A percentile compares a stretch with the other conserved stretches of the same genome.
These are phyloP conservation scores for Eucalyptus albens DNA, from an alignment of 345 rosid species.

Conservation along the genomic window DNA sequence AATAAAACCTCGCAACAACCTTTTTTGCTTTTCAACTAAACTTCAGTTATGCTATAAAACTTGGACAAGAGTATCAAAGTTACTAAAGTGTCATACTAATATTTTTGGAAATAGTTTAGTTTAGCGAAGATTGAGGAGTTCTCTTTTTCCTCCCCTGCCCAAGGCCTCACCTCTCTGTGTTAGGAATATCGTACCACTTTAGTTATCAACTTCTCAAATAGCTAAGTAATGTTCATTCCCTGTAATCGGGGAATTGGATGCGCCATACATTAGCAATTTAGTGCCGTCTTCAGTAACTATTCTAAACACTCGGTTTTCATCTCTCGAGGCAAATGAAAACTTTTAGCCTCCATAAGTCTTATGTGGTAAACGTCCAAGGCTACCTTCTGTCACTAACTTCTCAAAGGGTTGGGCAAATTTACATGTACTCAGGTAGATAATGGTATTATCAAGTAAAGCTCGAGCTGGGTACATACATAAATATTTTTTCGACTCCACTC, in stretches of 20 bases:
- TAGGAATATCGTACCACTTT: background rate
- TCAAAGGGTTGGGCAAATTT: background rate
- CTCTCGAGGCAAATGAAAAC: background rate
- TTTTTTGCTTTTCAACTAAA: background rate
- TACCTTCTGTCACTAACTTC: background rate
- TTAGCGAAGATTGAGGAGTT: background rate
- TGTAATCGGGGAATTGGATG: background rate
- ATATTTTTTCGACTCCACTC: background rate
- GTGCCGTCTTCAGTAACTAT: background rate
- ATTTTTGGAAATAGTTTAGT: background rate
- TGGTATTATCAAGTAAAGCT: background rate
- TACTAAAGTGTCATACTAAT: background rate
- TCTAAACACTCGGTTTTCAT: background rate
- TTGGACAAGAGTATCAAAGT: background rate
- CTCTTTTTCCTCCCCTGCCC: background rate
- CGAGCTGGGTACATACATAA: background rate
- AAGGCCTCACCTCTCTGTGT: background rate
- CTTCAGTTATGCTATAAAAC: background rate
- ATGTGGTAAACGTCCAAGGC: background rate
- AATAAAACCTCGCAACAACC: background rate
- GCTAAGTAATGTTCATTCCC: background rate
- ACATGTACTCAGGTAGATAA: background rate
- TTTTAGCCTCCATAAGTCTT: background rate
- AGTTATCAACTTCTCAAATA: background rate
- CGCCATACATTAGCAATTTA: background rate